Evolutionary conservation across 371 early-diverging fungal genomes (phyloP), one percentile per base, ranked within the genome.

Genomic region (Cokeromyces recurvatus): DNA sequence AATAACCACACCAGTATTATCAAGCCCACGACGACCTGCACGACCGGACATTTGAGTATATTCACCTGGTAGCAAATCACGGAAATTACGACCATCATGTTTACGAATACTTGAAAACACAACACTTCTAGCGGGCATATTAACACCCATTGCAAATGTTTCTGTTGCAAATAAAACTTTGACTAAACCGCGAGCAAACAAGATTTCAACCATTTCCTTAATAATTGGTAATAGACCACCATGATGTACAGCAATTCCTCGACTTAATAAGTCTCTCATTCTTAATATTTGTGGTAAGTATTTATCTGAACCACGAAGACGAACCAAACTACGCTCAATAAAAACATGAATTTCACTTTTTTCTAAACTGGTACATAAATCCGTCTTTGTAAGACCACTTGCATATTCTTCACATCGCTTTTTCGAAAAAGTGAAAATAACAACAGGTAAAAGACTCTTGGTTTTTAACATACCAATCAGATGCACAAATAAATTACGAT

Each of bases 11-110:
- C 99, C 99, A 3, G 92, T 93, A 9, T 68, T 79, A 57, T 99
- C 99, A 10, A 95, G 75, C 19, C 98, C 98, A 76, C 99, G 89
- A 57, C 99, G 86, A 45, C 99, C 99, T 9, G 99, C 99, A 46
- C 99, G 84, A 0, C 99, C 99, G 14, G 94, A 91, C 99, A 99
- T 99, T 79, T 99, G 99, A 2, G 95, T 99, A 66, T 97, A 99
- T 64, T 99, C 99, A 48, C 95, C 91, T 14, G 95, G 92, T 29
- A 90, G 53, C 27, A 97, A 77, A 46, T 92, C 84, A 10, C 96
- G 74, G 73, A 93, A 92, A 17, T 66, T 71, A 38, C 72, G 82
- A 20, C 95, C 98, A 59, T 96, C 97, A 62, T 92, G 94, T 64
- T 99, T 99, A 40, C 92, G 81, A 6, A 92, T 71, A 31, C 84